These are phyloP conservation scores for Nakazawaea wyomingensis DNA, from an alignment of 805 yeast species.

Conservation along the genomic window DNA sequence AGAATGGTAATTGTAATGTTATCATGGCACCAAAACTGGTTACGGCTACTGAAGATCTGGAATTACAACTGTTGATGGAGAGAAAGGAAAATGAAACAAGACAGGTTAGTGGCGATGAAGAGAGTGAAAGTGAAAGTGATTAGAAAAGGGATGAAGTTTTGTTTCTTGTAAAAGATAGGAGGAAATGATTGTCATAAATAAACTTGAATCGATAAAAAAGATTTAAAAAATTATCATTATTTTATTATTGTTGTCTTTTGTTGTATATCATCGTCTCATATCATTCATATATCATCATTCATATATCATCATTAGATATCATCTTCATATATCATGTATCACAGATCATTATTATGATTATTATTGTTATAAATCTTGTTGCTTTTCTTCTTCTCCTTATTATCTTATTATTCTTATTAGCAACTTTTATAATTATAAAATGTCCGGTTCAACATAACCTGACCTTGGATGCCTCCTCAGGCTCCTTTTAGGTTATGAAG, in stretches of 20 bases:
- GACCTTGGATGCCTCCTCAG: no score
- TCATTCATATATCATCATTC: neutral
- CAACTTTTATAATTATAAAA: no score
- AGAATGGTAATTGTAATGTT: slow-evolving; percentile 84
- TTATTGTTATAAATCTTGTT: neutral
- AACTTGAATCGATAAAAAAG: neutral
- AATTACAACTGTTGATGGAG: slow-evolving; percentile 91
- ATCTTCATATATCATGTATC: no score
- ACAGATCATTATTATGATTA: neutral
- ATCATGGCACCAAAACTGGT: slow-evolving; percentile 99
- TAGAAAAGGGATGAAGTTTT: slow-evolving; percentile 14
- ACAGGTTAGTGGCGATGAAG: slow-evolving; percentile 78
- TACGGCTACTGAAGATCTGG: slow-evolving; percentile 97
- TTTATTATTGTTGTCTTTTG: no score
- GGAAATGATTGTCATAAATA: neutral
- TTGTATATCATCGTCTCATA: neutral
- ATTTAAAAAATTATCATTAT: neutral
- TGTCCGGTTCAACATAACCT: no score
- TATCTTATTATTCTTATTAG: no score
- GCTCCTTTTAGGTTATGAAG: no score
- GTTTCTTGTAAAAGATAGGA: no score
- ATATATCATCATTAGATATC: no score
- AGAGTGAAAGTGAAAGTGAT: slow-evolving; percentile 29
- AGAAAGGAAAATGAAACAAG: slow-evolving; percentile 85
- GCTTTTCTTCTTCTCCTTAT: no score